Evolutionary conservation across 2,329 filamentous ascomycete genomes (phyloP).

Genomic region (Cercospora janseana): DNA sequence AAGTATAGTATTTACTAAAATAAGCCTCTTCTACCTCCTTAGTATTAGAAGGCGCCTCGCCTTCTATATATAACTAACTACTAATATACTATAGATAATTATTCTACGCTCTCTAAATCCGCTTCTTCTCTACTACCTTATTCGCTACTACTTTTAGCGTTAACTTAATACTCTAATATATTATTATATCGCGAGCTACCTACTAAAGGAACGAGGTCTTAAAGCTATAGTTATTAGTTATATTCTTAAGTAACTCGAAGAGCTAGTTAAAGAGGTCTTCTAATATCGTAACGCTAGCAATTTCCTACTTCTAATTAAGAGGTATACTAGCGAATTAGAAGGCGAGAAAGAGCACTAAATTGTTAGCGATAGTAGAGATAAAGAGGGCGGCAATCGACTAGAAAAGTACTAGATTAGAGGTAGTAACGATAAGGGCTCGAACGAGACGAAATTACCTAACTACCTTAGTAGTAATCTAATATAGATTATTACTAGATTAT

Average conservation of each 20-base stretch:
- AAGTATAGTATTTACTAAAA: background rate
- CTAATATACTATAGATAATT: background rate
- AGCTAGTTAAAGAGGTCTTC: background rate
- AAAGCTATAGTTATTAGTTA: background rate
- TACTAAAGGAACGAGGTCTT: background rate
- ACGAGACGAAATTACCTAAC: background rate
- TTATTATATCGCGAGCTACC: background rate
- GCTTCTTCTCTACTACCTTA: background rate
- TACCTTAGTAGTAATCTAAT: background rate
- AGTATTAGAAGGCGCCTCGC: background rate
- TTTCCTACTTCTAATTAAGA: background rate
- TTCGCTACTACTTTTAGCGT: background rate
- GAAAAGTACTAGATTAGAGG: background rate
- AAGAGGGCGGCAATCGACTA: background rate
- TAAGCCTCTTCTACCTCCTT: background rate
- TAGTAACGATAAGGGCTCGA: too few species aligned
- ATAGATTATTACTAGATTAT: background rate
- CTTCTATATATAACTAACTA: background rate
- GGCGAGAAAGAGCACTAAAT: background rate
- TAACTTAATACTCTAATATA: background rate
- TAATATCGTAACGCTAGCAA: background rate
- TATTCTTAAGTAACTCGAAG: background rate
- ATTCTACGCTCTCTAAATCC: background rate
- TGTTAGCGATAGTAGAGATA: background rate
- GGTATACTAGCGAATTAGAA: background rate